Evolutionary conservation across 768 basidiomycete species (phyloP), one percentile per base, ranked within the genome.

Genomic region (Pluteus cervinus): DNA sequence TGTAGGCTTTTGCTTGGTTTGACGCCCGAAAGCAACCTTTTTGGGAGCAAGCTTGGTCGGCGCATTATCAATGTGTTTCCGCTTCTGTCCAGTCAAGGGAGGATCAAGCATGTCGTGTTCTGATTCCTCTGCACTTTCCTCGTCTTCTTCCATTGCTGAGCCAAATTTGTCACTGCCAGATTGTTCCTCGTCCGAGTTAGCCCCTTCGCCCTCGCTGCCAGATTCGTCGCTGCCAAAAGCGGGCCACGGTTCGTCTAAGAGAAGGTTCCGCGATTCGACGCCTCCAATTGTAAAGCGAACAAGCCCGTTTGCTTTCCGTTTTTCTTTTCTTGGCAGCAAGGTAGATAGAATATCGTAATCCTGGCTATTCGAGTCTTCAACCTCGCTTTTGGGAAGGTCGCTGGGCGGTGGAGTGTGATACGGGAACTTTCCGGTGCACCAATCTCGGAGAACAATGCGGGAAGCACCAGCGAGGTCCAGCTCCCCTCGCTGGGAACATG

Each of bases 371-470:
- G 71, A 43, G 22, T 59, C 54, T 42, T 40, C 29, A 12, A 60
- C 23, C 32, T 44, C 33, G 17, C 36, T 45, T 29, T 44, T 45
- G 28, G 25, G 17, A 22, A 41, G 43, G 3, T 45, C 33, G 0
- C 57, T 31, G 3, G 71, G 64, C 1, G 84, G 82, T 33, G 66
- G 57, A 4, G 83, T 78, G 61, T 85, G 92, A 42, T 83, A 75
- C 17, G 77, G 71, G 49, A 94, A 68, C 45, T 75, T 81, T 36
- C 83, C 81, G 5, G 68, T 70, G 42, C 69, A 76, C 91, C 91
- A 96, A 61, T 94, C 90, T 7, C 84, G 78, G 29, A 96, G 69
- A 24, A 96, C 68, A 41, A 83, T 68, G 15, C 85, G 80, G 10
- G 86, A 81, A 4, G 91, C 87, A 28, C 76, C 76, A 3, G 74